Base-by-base conservation (phyloP, 495 filamentous ascomycete genomes). In the Daldinia bambusicola region DNA sequence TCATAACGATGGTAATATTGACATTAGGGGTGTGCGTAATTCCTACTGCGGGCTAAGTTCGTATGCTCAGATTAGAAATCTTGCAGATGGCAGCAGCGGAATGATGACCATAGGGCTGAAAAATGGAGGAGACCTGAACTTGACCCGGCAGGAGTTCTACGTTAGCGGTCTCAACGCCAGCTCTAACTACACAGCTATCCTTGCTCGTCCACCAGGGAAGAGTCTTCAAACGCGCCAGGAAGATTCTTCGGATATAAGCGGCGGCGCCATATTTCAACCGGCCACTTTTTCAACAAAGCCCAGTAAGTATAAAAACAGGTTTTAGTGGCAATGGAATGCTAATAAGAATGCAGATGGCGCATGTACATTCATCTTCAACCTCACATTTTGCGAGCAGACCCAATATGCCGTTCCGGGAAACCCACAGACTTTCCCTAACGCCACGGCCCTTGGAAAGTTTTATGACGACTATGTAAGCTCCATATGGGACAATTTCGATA, bases 341-440 rank as follows among this genome's bases (percentile, higher is more conserved):
- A 63, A 77, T 61, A 2, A 48, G 4, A 45, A 34, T 9, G n/a
- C 38, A 77, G 74, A 72, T 52, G 75, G 75, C 38, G 71, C 74
- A 77, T 99, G 95, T 79, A 89, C 89, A 38, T 83, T 99, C 12
- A 84, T 99, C 38, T 92, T 88, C 79, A 88, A 95, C 75, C 88
- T 99, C 16, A 78, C 84, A 3, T 94, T 98, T 78, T 99, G 95
- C 82, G 84, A 86, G 58, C 87, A 95, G 65, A 87, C 95, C 52
- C 92, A 94, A 48, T 97, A 98, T 78, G 91, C 96, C 20, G 95
- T 97, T 0, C 95, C 95, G 0, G 87, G 89, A 58, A 95, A 96
- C 73, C 86, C 89, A 4, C 80, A 74, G n/a, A 83, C 80, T 34
- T 86, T 84, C 68, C 74, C 73, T 8, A 82, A 83, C 60, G 78